Base-by-base conservation (phyloP, 805 yeast species). In the Wickerhamomyces bisporus region DNA sequence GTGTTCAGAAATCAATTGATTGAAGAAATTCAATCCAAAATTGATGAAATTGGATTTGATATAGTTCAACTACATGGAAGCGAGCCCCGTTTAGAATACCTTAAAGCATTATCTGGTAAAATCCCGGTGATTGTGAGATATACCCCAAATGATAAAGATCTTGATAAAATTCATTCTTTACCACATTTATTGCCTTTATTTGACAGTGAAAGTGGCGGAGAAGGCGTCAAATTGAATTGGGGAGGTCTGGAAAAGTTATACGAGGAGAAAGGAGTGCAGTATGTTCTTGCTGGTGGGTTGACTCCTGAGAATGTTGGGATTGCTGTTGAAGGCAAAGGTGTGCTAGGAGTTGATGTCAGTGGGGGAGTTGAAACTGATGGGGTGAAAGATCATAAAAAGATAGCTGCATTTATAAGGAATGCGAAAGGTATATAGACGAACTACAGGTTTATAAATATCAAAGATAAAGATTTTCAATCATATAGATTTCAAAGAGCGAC, bases 131-230 rank as follows among this genome's bases (percentile, higher is more conserved):
- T 91, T 41, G 73, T 84, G 33, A 65, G 97, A 40, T 81, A 76
- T 49, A 77, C 81, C 2, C 86, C 94, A 0, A 62, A 64, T 18
- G 81, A 79, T 3, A 57, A 61, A 1, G 58, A 58, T 13, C 66
- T 75, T 43, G 45, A 51, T 3, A 56, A 53, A 12, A 49, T 51
- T 4, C 49, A 51, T 23, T 43, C 45, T 7, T 44, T 55, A 5
- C 62, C 66, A 13, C 79, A 81, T 38, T 49, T 73, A 10, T 44
- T 81, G 5, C 77, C 88, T 2, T 65, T 93, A 34, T 65, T 91
- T 15, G 98, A 93, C 54, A 81, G 95, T 2, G 96, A 86, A 50
- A 71, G 71, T 2, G 98, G 98, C 10, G 98, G 98, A 1, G 93
- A 87, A 48, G 98, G 98, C 6, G 75, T 75, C 38, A 50, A 65